Percentiles rank a stretch among this genome's conserved stretches.
These are phyloP conservation scores for Suillus bovinus DNA, from an alignment of 768 basidiomycete genomes.

Conservation along the genomic window DNA sequence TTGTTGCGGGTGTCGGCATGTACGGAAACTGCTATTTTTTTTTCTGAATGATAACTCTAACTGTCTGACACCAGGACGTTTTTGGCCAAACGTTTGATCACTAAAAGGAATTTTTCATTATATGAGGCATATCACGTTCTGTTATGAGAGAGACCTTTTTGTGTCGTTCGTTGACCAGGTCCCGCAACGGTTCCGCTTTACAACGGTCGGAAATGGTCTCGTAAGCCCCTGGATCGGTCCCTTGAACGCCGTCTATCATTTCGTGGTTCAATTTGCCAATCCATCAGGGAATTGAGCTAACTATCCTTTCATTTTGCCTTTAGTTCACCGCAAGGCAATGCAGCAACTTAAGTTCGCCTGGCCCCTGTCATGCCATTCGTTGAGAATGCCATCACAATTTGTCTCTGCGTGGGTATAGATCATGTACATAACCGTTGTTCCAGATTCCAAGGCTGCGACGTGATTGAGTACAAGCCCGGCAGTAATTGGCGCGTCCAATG, in stretches of 20 bases:
- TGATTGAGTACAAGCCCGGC: not conserved
- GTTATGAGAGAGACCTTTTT: slow-evolving; percentile 3
- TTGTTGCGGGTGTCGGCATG: not conserved
- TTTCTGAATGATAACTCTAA: not conserved
- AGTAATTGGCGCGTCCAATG: not conserved
- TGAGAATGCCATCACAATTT: slow-evolving; percentile 6
- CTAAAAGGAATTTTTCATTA: not conserved
- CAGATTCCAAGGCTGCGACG: not conserved
- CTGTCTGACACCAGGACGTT: slow-evolving; percentile 6
- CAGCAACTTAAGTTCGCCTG: not conserved
- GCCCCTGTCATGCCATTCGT: not conserved
- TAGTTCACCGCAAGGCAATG: slow-evolving; percentile 6
- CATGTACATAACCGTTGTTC: slow-evolving; percentile 7
- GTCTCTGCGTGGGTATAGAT: slow-evolving; percentile 6
- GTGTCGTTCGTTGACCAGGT: slow-evolving; percentile 6
- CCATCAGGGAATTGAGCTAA: slow-evolving; percentile 1
- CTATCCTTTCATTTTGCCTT: not conserved
- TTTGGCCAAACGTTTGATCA: slow-evolving; percentile 7
- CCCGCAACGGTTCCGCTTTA: slow-evolving; percentile 1
- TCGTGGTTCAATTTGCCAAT: not conserved
- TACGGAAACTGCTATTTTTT: slow-evolving; percentile 11
- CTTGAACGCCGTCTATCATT: slow-evolving; percentile 8
- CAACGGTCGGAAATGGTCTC: not conserved
- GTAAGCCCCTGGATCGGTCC: slow-evolving; percentile 13
- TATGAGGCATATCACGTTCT: not conserved